Evolutionary conservation across 768 basidiomycete genomes (phyloP), one percentile per base, ranked within the genome.

Genomic region (Mycena pura): DNA sequence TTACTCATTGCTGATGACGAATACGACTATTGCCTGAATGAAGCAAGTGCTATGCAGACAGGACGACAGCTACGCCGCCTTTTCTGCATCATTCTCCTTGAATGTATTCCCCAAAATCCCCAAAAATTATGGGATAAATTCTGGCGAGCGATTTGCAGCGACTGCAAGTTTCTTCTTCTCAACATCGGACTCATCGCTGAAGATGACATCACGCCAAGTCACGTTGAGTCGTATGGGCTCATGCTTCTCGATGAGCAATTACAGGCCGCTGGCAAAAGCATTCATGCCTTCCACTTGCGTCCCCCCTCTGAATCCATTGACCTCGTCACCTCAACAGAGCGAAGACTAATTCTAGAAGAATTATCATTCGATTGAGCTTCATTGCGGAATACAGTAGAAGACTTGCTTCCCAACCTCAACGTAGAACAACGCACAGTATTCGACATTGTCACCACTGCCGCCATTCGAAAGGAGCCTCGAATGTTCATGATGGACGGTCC

Each of bases 1-100:
- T n/a, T n/a, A n/a, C n/a, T n/a, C n/a, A n/a, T n/a, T n/a, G n/a
- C n/a, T n/a, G n/a, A n/a, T n/a, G n/a, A n/a, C n/a, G n/a, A n/a
- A n/a, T n/a, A n/a, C n/a, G n/a, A n/a, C n/a, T n/a, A n/a, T n/a
- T n/a, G n/a, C n/a, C n/a, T n/a, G n/a, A n/a, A n/a, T n/a, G 80
- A 81, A 40, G 80, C 78, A 2, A 41, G 66, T 7, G 29, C 27
- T 2, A 76, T 79, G 57, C 67, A 74, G 22, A 75, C 75, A 10
- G 78, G 78, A 3, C 3, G 22, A 27, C 63, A 68, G 1, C 67
- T 80, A 3, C 70, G 73, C 6, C 54, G 64, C 1, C 69, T 80
- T 0, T 81, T 81, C 70, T 72, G 69, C 0, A 72, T 69, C 7
- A 64, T 78, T 1, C 29, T 56, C 3, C 24, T 56, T 2, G 45